A percentile compares a stretch with the other conserved stretches of the same genome.
These are phyloP conservation scores for Eruca vesicaria DNA, from an alignment of 441 rosid genomes.

Conservation along the genomic window DNA sequence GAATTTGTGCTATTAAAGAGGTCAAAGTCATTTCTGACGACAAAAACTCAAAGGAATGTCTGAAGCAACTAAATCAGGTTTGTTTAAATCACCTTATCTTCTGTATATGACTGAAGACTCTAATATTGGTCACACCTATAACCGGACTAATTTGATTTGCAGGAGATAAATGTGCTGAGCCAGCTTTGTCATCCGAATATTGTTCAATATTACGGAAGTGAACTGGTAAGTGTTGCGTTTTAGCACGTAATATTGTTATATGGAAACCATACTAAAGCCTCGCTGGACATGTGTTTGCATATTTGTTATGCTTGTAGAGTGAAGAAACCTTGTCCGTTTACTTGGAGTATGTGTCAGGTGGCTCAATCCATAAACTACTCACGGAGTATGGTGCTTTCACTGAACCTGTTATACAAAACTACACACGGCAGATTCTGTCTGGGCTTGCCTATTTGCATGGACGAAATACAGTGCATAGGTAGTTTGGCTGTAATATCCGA, in stretches of 20 bases:
- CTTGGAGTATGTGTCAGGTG: conserved; percentile 94
- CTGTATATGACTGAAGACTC: neutral
- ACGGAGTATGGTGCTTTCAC: conserved; percentile 89
- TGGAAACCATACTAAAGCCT: conserved; percentile 21
- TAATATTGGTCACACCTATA: conserved; percentile 11
- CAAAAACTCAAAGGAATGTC: conserved; percentile 76
- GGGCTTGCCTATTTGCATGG: conserved; percentile 93
- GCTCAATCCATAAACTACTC: conserved; percentile 92
- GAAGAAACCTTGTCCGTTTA: conserved; percentile 89
- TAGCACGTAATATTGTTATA: conserved; percentile 4
- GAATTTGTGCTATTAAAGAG: conserved; percentile 97
- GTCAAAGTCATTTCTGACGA: conserved; percentile 84
- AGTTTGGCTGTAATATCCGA: conserved; percentile 14
- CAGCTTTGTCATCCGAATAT: conserved; percentile 86
- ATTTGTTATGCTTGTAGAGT: conserved; percentile 47
- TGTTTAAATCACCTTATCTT: neutral
- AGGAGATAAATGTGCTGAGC: conserved; percentile 91
- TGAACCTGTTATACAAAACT: conserved; percentile 94
- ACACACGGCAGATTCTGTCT: conserved; percentile 78
- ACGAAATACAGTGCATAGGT: conserved; percentile 95
- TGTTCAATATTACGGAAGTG: conserved; percentile 88
- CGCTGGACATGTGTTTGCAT: conserved; percentile 19
- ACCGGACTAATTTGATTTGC: conserved; percentile 30
- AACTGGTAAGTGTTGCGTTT: conserved; percentile 65
- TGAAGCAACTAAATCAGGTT: conserved; percentile 92